Evolutionary conservation across 495 filamentous ascomycete genomes (phyloP).

Genomic region (Letharia columbiana): DNA sequence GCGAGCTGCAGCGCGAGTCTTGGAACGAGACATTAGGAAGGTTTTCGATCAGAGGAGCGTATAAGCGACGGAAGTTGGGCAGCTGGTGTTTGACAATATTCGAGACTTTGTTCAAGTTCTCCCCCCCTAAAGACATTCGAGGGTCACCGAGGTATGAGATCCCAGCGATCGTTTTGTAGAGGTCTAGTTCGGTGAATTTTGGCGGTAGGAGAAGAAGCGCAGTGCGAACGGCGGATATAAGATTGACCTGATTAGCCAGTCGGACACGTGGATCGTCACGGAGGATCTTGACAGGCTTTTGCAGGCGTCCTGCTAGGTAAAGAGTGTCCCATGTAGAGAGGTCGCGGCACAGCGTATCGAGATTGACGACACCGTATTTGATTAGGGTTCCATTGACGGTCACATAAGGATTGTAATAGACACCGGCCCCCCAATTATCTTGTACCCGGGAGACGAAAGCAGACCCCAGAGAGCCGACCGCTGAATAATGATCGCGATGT

Average conservation of each 20-base stretch:
- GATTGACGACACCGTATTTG: slow-evolving; percentile 94
- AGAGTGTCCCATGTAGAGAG: slow-evolving; percentile 83
- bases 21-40: slow-evolving; percentile 80
- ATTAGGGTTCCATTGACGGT: slow-evolving; percentile 93
- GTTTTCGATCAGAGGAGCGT: slow-evolving; percentile 77
- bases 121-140: slow-evolving; percentile 77
- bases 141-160: slow-evolving; percentile 93
- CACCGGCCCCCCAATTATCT: slow-evolving; percentile 81
- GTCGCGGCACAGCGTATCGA: slow-evolving; percentile 78
- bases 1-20: slow-evolving; percentile 53
- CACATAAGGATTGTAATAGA: slow-evolving; percentile 95
- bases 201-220: slow-evolving; percentile 78
- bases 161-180: slow-evolving; percentile 82
- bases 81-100: slow-evolving; percentile 93
- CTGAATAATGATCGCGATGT: slow-evolving; percentile 88
- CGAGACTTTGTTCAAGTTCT: slow-evolving; percentile 84
- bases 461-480: slow-evolving; percentile 74
- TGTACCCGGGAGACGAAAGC: slow-evolving; percentile 74
- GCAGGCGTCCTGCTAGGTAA: slow-evolving; percentile 87
- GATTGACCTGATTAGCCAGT: slow-evolving; percentile 88
- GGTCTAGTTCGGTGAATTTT: slow-evolving; percentile 73
- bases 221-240: slow-evolving; percentile 82
- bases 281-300: slow-evolving; percentile 96
- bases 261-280: slow-evolving; percentile 86
- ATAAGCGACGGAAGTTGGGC: slow-evolving; percentile 80